A percentile compares a stretch with the other conserved stretches of the same genome.
These are phyloP conservation scores for Monotropa hypopitys DNA, from an alignment of 179 eudicot species.

Conservation along the genomic window DNA sequence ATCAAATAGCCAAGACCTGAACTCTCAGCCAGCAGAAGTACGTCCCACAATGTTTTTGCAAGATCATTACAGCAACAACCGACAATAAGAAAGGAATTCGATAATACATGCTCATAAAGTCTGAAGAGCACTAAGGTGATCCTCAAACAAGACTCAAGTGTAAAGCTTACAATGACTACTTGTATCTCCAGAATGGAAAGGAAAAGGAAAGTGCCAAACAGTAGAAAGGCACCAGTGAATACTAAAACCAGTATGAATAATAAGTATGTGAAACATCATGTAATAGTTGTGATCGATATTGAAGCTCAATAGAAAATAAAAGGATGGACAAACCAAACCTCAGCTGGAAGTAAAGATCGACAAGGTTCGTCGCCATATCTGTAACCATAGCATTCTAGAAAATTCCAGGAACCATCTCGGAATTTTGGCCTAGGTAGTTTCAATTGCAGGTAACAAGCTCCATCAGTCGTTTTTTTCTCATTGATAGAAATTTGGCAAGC, in stretches of 20 bases:
- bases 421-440: constrained; percentile 39
- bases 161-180: neutral
- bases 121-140: neutral
- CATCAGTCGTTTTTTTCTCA: constrained; percentile 56
- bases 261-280: neutral
- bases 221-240: neutral
- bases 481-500: constrained; percentile 47
- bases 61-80: neutral
- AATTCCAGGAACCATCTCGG: constrained; percentile 50
- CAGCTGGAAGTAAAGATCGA: constrained; percentile 73
- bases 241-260: neutral
- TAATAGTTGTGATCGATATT: too few species aligned
- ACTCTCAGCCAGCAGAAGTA: neutral
- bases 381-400: constrained; percentile 66
- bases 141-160: neutral
- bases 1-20: neutral
- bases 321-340: constrained; percentile 38
- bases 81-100: neutral
- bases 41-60: neutral
- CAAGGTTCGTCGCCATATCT: constrained; percentile 47
- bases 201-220: neutral
- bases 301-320: neutral
- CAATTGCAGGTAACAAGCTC: constrained; percentile 57
- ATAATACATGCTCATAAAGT: neutral
- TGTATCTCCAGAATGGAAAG: neutral